A percentile compares a stretch with the other conserved stretches of the same genome.
Evolutionary conservation across 2,329 filamentous ascomycete genomes (phyloP).

Genomic region (Fusarium continuum): DNA sequence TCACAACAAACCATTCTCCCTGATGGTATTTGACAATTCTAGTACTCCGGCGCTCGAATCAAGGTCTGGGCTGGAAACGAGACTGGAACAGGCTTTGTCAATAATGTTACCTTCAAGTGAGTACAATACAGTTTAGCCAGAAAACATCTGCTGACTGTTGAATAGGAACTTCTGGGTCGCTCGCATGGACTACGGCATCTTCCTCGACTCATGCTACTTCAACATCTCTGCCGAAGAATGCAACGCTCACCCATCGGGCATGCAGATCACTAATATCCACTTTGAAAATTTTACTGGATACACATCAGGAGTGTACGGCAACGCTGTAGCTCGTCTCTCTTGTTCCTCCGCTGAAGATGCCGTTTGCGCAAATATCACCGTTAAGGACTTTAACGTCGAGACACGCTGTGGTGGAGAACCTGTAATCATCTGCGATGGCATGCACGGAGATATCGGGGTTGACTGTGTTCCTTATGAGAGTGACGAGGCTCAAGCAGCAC

Average conservation of each 20-base stretch:
- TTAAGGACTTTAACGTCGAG: slow-evolving; percentile 62
- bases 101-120: slow-evolving; percentile 66
- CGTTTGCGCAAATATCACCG: slow-evolving; percentile 63
- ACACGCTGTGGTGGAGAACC: slow-evolving; percentile 7
- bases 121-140: fast-evolving
- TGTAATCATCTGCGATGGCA: slow-evolving; percentile 28
- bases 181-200: slow-evolving; percentile 65
- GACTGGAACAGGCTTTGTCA: slow-evolving; percentile 67
- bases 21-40: fast-evolving
- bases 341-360: slow-evolving; percentile 63
- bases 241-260: slow-evolving; percentile 61
- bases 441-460: slow-evolving; percentile 17
- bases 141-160: fast-evolving
- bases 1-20: fast-evolving
- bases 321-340: slow-evolving; percentile 62
- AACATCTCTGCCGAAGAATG: slow-evolving; percentile 61
- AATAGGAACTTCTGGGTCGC: slow-evolving; percentile 64
- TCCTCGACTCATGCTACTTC: slow-evolving; percentile 71
- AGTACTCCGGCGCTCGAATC: slow-evolving; percentile 62
- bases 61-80: slow-evolving; percentile 69
- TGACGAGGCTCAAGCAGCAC: slow-evolving; percentile 1
- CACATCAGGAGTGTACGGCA: slow-evolving; percentile 64
- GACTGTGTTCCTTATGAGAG: slow-evolving; percentile 30
- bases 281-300: slow-evolving; percentile 68
- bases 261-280: slow-evolving; percentile 66